These are phyloP conservation scores for Suillus discolor DNA, from an alignment of 768 basidiomycete species.

Conservation along the genomic window DNA sequence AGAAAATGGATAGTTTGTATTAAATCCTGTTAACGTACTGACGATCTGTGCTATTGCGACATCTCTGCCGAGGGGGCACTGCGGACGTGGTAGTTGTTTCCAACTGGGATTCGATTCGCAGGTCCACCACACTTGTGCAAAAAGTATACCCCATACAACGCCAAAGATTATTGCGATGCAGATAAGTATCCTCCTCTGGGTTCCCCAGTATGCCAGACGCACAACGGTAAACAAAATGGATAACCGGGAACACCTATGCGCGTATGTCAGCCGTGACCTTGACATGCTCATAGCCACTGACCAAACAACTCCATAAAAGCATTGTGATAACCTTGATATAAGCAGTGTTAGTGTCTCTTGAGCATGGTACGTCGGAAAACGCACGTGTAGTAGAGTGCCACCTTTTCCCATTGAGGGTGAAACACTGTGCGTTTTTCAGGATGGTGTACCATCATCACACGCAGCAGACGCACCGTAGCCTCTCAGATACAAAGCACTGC, in stretches of 20 bases:
- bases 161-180: neutral
- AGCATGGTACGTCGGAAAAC: neutral
- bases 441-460: neutral
- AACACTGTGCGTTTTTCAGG: neutral
- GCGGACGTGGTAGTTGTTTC: neutral
- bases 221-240: neutral
- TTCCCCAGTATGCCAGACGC: neutral
- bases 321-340: neutral
- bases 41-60: slow-evolving; percentile 1
- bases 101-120: neutral
- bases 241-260: neutral
- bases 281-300: neutral
- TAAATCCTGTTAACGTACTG: neutral
- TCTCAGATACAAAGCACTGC: neutral
- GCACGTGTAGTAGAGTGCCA: neutral
- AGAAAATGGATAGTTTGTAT: neutral
- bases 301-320: neutral
- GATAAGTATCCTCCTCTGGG: neutral
- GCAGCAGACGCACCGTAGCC: neutral
- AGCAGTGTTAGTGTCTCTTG: neutral
- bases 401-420: neutral
- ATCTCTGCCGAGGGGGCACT: neutral
- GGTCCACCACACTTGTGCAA: slow-evolving; percentile 3
- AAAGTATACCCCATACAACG: neutral
- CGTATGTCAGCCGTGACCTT: neutral